Percentiles rank a stretch among this genome's conserved stretches.
Conservation (phyloP, 129 eudicot genomes). For the Flaveria brownii region DNA sequence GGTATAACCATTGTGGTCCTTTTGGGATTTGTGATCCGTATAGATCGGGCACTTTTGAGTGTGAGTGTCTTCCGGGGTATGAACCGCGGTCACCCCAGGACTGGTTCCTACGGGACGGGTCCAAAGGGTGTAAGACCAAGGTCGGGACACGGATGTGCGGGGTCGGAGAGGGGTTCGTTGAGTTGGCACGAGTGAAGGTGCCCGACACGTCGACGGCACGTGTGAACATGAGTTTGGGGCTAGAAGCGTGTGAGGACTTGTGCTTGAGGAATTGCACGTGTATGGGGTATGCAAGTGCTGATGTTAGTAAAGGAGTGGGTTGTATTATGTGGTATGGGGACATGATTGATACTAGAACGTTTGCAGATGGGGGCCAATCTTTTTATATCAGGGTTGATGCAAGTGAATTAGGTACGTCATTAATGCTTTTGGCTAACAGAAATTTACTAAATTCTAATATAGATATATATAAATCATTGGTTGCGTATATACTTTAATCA, state of each 20-base stretch:
- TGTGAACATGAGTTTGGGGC: conserved; percentile 41
- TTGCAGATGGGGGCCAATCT: conserved; percentile 27
- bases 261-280: conserved; percentile 62
- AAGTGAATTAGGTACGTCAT: conserved; percentile 45
- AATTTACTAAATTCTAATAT: no score
- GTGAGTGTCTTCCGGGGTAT: conserved; percentile 46
- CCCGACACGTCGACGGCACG: conserved; percentile 44
- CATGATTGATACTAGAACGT: conserved; percentile 6
- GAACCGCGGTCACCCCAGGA: conserved; percentile 40
- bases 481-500: no score
- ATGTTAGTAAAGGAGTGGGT: conserved; percentile 1
- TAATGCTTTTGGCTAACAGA: neutral
- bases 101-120: conserved; percentile 54
- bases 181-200: conserved; percentile 38
- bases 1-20: conserved; percentile 42
- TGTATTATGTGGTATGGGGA: conserved; percentile 9
- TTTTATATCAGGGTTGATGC: conserved; percentile 53
- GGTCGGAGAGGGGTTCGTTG: conserved; percentile 45
- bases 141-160: conserved; percentile 19
- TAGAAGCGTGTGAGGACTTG: conserved; percentile 41
- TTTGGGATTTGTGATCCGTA: conserved; percentile 41
- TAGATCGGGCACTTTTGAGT: conserved; percentile 32
- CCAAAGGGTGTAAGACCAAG: conserved; percentile 43
- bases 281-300: conserved; percentile 43
- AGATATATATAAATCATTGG: no score